phyloP scores from a whole-genome alignment of 1,284 basidiomycete genomes.

The Heterobasidion occidentale region DNA sequence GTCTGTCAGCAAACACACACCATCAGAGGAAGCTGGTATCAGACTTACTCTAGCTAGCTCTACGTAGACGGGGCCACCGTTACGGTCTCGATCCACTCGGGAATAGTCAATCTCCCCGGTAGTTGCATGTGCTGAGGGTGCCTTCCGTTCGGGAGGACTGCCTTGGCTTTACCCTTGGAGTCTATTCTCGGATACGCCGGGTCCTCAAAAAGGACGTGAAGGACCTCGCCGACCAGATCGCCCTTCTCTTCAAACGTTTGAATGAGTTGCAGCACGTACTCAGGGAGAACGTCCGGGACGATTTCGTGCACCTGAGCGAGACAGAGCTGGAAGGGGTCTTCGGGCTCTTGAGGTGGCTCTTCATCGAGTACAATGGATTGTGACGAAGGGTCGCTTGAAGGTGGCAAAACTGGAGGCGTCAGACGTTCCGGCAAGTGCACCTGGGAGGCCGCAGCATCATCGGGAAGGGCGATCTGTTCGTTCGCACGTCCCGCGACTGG shows the following conservation, averaged over 20 bases:
- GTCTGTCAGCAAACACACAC: neutral
- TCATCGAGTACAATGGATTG: neutral
- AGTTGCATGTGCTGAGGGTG: neutral
- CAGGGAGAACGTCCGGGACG: constrained; percentile 56
- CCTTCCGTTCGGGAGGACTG: constrained; percentile 13
- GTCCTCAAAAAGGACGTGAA: constrained; percentile 56
- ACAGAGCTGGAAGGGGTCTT: constrained; percentile 12
- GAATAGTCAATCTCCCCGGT: constrained; percentile 39
- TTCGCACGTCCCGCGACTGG: neutral
- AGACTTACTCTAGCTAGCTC: constrained; percentile 41
- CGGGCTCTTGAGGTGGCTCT: neutral
- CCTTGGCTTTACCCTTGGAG: constrained; percentile 40
- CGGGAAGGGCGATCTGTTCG: neutral
- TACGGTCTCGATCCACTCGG: constrained; percentile 30
- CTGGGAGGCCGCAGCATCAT: neutral
- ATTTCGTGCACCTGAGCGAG: constrained; percentile 54
- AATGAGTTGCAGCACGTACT: constrained; percentile 40
- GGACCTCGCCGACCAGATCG: constrained; percentile 40
- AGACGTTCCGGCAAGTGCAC: neutral
- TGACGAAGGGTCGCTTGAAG: neutral
- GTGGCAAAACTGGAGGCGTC: neutral
- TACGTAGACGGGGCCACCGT: constrained; percentile 36
- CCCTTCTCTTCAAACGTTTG: constrained; percentile 25
- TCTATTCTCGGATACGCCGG: constrained; percentile 49
- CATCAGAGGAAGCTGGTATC: neutral